Evolutionary conservation across 495 filamentous ascomycete species (phyloP).

Genomic region (Tuber brumale): DNA sequence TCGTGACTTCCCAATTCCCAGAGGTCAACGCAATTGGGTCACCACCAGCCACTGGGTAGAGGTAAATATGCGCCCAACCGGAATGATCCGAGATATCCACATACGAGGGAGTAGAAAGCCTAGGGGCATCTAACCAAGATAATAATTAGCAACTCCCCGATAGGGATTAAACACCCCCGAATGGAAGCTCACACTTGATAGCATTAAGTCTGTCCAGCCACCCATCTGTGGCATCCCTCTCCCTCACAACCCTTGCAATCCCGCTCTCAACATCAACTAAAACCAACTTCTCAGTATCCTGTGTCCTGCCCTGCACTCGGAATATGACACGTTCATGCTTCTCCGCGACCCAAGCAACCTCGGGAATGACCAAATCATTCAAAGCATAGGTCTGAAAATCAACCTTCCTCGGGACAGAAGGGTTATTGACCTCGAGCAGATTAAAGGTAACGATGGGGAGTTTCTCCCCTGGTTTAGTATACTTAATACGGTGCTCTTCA

Average conservation of each 20-base stretch:
- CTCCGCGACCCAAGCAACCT: conserved; percentile 54
- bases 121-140: conserved; percentile 41
- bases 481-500: conserved; percentile 48
- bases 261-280: conserved; percentile 45
- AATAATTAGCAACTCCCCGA: conserved; percentile 14
- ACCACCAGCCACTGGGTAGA: conserved; percentile 49
- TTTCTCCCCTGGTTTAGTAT: conserved; percentile 54
- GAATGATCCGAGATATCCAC: conserved; percentile 53
- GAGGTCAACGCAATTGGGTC: conserved; percentile 48
- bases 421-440: conserved; percentile 45
- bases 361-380: conserved; percentile 52
- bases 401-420: conserved; percentile 40
- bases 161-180: background rate
- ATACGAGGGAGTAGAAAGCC: conserved; percentile 45
- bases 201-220: conserved; percentile 54
- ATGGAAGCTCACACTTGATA: conserved; percentile 42
- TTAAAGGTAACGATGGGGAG: conserved; percentile 51
- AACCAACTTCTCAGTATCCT: conserved; percentile 52
- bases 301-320: conserved; percentile 53
- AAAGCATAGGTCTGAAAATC: conserved; percentile 46
- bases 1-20: conserved; percentile 53
- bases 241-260: conserved; percentile 45
- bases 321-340: conserved; percentile 51
- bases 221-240: conserved; percentile 52
- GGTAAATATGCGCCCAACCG: conserved; percentile 54